These are phyloP conservation scores for Viridothelium virens DNA, from an alignment of 495 filamentous ascomycete species.

Conservation along the genomic window DNA sequence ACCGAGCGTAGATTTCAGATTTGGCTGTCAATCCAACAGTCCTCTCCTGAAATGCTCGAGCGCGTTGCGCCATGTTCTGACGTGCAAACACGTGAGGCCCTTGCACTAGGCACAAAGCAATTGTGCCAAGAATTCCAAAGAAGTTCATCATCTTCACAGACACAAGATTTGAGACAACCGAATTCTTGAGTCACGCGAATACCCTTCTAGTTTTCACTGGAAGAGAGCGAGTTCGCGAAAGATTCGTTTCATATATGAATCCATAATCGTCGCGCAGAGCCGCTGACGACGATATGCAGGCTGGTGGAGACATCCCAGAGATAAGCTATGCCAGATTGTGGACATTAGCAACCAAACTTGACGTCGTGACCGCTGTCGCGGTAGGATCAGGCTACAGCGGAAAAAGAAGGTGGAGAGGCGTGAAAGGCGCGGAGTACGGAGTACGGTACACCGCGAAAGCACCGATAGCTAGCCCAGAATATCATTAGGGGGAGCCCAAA, in stretches of 20 bases:
- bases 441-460: background rate
- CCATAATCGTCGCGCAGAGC: conserved; percentile 1
- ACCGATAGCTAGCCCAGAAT: too few species aligned
- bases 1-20: background rate
- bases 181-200: background rate
- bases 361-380: background rate
- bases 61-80: conserved; percentile 7
- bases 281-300: conserved; percentile 2
- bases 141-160: conserved; percentile 1
- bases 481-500: too few species aligned
- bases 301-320: background rate
- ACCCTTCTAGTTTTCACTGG: background rate
- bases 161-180: background rate
- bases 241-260: background rate
- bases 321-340: background rate
- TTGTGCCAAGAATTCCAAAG: background rate
- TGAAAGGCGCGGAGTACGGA: background rate
- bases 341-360: background rate
- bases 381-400: background rate
- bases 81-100: background rate
- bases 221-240: background rate
- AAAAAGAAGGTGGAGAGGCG: background rate
- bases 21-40: background rate
- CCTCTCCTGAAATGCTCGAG: background rate
- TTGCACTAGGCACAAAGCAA: background rate